Conservation (phyloP, 1,284 basidiomycete genomes). For the Puccinia hordei region DNA sequence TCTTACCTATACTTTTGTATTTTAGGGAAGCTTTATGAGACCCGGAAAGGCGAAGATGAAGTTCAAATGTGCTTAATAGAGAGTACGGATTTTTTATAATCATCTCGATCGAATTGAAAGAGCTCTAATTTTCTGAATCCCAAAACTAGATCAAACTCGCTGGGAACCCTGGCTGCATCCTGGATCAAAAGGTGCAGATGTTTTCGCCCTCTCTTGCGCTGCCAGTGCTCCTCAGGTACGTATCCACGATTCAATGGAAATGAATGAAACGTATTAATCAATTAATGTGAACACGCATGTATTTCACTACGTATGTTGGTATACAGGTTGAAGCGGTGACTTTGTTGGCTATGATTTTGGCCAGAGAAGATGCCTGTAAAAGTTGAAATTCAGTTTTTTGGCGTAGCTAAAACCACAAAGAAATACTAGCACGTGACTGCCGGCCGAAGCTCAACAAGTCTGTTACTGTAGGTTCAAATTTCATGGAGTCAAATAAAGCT, state of each 20-base stretch:
- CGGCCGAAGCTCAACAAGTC: no score
- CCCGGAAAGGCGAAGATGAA: neutral
- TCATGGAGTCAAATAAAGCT: no score
- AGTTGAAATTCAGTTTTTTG: neutral
- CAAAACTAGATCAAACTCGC: neutral
- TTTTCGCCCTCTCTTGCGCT: neutral
- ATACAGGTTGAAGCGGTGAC: neutral
- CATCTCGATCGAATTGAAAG: neutral
- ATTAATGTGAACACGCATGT: neutral
- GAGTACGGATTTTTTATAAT: neutral
- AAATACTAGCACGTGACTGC: no score
- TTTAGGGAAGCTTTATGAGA: neutral
- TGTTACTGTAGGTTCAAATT: no score
- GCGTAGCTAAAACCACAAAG: no score
- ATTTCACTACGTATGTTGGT: neutral
- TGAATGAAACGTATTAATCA: neutral
- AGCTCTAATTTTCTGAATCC: neutral
- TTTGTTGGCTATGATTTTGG: neutral
- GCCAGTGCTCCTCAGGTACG: neutral
- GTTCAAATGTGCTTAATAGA: neutral
- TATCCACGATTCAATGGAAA: neutral
- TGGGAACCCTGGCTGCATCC: neutral
- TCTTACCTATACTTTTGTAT: neutral
- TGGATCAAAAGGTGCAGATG: neutral
- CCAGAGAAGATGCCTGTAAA: neutral